Conservation (phyloP, 2,329 filamentous ascomycete genomes). For the Thelonectria rubi region DNA sequence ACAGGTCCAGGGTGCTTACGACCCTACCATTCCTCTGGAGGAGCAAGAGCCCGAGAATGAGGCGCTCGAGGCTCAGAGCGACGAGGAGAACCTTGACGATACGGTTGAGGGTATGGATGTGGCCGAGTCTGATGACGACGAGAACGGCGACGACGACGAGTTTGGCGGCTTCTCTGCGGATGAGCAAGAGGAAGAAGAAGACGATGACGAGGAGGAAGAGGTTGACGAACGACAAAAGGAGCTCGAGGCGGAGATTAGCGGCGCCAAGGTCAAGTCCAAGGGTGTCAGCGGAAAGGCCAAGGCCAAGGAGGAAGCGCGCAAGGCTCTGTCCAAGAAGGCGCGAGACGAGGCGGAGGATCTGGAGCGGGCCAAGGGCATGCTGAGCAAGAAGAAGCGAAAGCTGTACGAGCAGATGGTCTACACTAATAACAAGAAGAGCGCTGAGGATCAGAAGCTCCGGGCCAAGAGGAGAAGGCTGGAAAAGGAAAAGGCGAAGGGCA, state of each 20-base stretch:
- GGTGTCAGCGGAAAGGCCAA: conserved; percentile 61
- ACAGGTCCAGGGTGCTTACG: conserved; percentile 85
- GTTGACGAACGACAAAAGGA: conserved; percentile 83
- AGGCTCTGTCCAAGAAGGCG: conserved; percentile 74
- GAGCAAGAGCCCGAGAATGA: conserved; percentile 91
- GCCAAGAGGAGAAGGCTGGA: conserved; percentile 92
- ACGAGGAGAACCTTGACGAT: conserved; percentile 57
- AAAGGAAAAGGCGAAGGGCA: conserved; percentile 62
- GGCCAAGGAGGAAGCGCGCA: conserved; percentile 74
- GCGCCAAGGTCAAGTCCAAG: conserved; percentile 66
- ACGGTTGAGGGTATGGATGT: conserved; percentile 61
- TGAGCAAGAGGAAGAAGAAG: conserved; percentile 52
- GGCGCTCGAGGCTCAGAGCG: conserved; percentile 75
- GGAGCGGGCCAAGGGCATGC: conserved; percentile 96
- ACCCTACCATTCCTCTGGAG: conserved; percentile 84
- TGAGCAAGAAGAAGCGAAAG: conserved; percentile 97
- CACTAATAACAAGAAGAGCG: conserved; percentile 91
- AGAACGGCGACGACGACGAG: conserved; percentile 57
- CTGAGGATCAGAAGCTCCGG: conserved; percentile 86
- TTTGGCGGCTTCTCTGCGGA: conserved; percentile 62
- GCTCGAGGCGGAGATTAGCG: conserved; percentile 89
- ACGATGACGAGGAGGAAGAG: conserved; percentile 64
- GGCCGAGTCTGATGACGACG: conserved; percentile 56
- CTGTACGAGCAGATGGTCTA: conserved; percentile 97
- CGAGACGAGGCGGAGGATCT: conserved; percentile 85